phyloP scores from a whole-genome alignment of 768 basidiomycete genomes.

The Chalciporus pseudorubinellus region DNA sequence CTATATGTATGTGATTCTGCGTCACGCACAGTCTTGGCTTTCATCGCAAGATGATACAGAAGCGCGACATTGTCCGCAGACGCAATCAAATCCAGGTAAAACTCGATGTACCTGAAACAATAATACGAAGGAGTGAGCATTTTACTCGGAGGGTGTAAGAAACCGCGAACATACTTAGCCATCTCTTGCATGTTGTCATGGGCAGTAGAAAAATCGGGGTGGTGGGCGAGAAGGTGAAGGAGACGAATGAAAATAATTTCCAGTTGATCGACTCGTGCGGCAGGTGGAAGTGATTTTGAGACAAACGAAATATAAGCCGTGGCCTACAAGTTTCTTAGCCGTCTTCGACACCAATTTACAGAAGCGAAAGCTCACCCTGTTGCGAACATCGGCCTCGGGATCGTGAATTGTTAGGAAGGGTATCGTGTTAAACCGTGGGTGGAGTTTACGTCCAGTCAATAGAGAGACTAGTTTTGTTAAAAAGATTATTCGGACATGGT shows the following conservation, averaged over 20 bases:
- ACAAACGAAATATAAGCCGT: constrained; percentile 52
- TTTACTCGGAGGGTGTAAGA: background rate
- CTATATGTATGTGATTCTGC: constrained; percentile 61
- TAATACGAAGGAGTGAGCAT: background rate
- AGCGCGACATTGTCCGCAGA: constrained; percentile 81
- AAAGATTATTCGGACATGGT: constrained; percentile 78
- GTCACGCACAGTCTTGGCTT: constrained; percentile 86
- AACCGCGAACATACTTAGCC: constrained; percentile 58
- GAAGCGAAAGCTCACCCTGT: constrained; percentile 44
- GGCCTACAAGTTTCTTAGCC: constrained; percentile 40
- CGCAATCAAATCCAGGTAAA: constrained; percentile 78
- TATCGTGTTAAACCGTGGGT: constrained; percentile 74
- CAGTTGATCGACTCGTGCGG: constrained; percentile 58
- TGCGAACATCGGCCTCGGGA: constrained; percentile 79
- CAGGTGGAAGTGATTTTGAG: constrained; percentile 49
- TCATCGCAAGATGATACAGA: constrained; percentile 76
- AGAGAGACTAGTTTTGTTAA: constrained; percentile 69
- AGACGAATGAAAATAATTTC: constrained; percentile 85
- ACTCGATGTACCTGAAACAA: constrained; percentile 74
- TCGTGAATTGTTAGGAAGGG: constrained; percentile 90
- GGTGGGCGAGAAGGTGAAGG: constrained; percentile 86
- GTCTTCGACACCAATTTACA: background rate
- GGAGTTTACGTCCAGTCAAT: constrained; percentile 61
- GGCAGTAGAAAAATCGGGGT: constrained; percentile 80
- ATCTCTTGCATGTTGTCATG: constrained; percentile 73